Conservation (phyloP, 2,329 filamentous ascomycete genomes). For the Polytolypa hystricis region DNA sequence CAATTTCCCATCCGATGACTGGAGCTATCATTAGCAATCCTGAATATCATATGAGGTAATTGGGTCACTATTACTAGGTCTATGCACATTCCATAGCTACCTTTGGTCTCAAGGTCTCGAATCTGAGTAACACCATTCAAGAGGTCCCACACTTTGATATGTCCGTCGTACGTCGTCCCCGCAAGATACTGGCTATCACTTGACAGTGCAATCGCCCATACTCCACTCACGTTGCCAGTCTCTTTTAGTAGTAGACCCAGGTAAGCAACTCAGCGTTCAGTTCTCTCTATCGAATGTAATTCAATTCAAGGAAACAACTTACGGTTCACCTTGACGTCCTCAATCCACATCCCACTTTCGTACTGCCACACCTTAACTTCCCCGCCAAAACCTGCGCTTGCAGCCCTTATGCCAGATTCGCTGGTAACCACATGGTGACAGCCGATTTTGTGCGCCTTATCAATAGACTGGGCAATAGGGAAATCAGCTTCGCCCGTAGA, state of each 20-base stretch:
- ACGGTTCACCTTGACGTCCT: conserved; percentile 37
- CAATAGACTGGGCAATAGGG: conserved; percentile 66
- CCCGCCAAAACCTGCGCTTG: conserved; percentile 80
- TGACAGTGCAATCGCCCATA: conserved; percentile 82
- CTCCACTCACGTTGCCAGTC: conserved; percentile 53
- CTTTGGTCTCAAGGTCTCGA: conserved; percentile 79
- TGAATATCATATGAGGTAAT: background rate
- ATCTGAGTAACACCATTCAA: conserved; percentile 50
- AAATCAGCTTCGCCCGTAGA: conserved; percentile 61
- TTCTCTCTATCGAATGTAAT: background rate
- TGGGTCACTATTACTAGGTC: conserved; percentile 54
- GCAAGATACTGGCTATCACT: conserved; percentile 74
- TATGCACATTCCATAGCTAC: conserved; percentile 81
- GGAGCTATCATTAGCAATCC: conserved; percentile 10
- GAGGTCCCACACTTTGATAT: conserved; percentile 79
- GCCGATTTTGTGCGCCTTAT: conserved; percentile 72
- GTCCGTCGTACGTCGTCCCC: conserved; percentile 77
- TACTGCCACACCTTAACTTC: conserved; percentile 74
- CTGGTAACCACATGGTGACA: conserved; percentile 78
- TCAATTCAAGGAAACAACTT: conserved; percentile 16
- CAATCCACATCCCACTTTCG: conserved; percentile 45
- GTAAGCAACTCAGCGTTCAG: conserved; percentile 1
- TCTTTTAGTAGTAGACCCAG: conserved; percentile 22
- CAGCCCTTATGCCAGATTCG: conserved; percentile 58
- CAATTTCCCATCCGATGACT: conserved; percentile 65